phyloP scores from a whole-genome alignment of 352 stramenopile species.

The Pythium sp. region DNA sequence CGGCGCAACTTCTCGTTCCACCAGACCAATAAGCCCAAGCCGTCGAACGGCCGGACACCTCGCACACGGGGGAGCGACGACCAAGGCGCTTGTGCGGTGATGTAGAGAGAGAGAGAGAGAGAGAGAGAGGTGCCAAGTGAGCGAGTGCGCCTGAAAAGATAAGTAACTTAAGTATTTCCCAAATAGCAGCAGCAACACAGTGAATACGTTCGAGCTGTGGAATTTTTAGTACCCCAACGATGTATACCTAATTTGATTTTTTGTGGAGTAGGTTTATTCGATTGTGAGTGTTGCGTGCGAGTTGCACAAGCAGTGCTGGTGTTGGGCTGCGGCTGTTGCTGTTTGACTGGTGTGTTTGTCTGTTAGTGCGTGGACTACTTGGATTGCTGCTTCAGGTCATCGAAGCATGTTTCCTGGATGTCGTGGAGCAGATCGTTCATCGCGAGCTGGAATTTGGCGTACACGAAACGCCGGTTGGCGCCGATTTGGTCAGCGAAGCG shows the following conservation, averaged over 20 bases:
- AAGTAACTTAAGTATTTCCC: constrained; percentile 22
- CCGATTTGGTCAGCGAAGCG: constrained; percentile 79
- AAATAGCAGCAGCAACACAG: background rate
- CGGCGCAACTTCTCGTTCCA: constrained; percentile 83
- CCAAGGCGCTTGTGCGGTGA: constrained; percentile 61
- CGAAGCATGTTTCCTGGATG: constrained; percentile 64
- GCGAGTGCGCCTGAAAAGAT: constrained; percentile 6
- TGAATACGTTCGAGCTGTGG: background rate
- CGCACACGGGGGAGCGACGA: constrained; percentile 23
- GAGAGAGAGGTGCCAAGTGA: too few relatives aligned
- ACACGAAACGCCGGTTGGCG: constrained; percentile 44
- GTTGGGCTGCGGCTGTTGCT: background rate
- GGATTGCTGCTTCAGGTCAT: constrained; percentile 37
- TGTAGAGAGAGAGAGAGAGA: constrained; percentile 33
- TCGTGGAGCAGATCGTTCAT: constrained; percentile 77
- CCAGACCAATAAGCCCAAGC: constrained; percentile 27
- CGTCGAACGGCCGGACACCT: constrained; percentile 26
- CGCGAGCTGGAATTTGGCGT: constrained; percentile 63
- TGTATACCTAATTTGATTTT: background rate
- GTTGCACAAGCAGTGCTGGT: background rate
- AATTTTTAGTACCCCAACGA: background rate
- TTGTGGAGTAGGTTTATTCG: background rate
- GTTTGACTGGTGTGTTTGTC: background rate
- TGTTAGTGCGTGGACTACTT: constrained; percentile 28
- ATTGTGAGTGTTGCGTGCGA: background rate